Evolutionary conservation across 2,329 filamentous ascomycete species (phyloP).

Genomic region (Cadophora sp.): DNA sequence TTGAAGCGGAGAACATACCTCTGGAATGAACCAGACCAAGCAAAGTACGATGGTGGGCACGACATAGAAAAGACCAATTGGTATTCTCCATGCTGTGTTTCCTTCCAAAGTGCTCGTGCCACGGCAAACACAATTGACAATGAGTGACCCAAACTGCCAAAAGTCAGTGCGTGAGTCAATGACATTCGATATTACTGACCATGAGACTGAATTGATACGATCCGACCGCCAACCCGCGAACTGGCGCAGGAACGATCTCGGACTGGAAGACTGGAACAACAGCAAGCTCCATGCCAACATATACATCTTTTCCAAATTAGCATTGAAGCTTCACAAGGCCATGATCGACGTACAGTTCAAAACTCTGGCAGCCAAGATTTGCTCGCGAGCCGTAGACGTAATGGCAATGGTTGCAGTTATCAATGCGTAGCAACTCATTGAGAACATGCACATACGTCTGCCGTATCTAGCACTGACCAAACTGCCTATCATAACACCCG

Average conservation of each 20-base stretch:
- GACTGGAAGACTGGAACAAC: constrained; percentile 9
- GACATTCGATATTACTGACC: background rate
- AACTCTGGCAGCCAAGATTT: constrained; percentile 9
- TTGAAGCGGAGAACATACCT: background rate
- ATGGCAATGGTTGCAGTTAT: constrained; percentile 2
- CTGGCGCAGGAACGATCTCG: background rate
- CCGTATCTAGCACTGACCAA: constrained; percentile 9
- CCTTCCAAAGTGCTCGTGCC: background rate
- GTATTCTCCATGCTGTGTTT: constrained; percentile 11
- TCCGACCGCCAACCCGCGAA: constrained; percentile 2
- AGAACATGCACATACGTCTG: constrained; percentile 4
- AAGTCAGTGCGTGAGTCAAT: background rate
- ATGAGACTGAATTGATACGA: constrained; percentile 13
- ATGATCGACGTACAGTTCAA: background rate
- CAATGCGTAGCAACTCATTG: constrained; percentile 8
- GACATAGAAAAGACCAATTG: constrained; percentile 2
- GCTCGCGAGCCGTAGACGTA: constrained; percentile 10
- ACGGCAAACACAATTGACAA: constrained; percentile 13
- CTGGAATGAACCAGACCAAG: constrained; percentile 4
- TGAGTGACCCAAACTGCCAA: background rate
- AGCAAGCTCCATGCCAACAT: constrained; percentile 10
- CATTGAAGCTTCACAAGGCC: background rate
- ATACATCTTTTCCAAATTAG: constrained; percentile 5
- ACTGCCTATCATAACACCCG: background rate
- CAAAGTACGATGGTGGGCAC: constrained; percentile 1